phyloP scores from a whole-genome alignment of 2,329 filamentous ascomycete genomes.

The Aureobasidium leucospermi region DNA sequence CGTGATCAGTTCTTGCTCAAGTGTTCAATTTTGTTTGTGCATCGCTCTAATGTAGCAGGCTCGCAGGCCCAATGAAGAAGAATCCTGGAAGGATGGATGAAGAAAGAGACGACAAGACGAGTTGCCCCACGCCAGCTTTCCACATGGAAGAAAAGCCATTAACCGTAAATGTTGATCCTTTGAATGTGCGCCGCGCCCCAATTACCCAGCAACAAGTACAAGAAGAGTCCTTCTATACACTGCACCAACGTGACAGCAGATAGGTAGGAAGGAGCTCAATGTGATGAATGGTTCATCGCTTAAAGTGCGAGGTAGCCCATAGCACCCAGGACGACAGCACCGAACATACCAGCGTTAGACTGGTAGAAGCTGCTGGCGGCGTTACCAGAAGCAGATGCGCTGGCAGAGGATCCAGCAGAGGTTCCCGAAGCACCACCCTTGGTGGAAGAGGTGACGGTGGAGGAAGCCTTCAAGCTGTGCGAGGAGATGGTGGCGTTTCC shows the following conservation, averaged over 20 bases:
- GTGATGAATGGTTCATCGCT: neutral
- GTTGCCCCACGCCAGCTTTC: neutral
- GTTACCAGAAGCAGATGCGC: neutral
- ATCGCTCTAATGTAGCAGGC: neutral
- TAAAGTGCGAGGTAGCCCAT: slow-evolving; percentile 12
- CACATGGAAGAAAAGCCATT: neutral
- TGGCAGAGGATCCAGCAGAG: neutral
- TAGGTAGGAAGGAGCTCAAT: neutral
- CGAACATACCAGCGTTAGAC: neutral
- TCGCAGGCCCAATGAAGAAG: neutral
- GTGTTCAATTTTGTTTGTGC: neutral
- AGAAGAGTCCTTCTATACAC: neutral
- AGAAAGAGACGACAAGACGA: neutral
- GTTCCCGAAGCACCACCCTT: neutral
- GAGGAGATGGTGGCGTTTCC: slow-evolving; percentile 8
- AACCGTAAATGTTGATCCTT: neutral
- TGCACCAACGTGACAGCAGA: neutral
- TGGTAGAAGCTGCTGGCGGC: slow-evolving; percentile 4
- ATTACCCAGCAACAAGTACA: neutral
- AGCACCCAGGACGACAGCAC: slow-evolving; percentile 9
- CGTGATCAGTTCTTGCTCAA: too few species aligned
- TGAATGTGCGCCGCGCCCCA: neutral
- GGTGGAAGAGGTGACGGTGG: slow-evolving; percentile 1
- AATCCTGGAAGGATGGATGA: neutral
- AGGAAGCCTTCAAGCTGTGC: neutral